Base-by-base conservation (phyloP, 352 stramenopile genomes). In the Globisporangium solare region DNA sequence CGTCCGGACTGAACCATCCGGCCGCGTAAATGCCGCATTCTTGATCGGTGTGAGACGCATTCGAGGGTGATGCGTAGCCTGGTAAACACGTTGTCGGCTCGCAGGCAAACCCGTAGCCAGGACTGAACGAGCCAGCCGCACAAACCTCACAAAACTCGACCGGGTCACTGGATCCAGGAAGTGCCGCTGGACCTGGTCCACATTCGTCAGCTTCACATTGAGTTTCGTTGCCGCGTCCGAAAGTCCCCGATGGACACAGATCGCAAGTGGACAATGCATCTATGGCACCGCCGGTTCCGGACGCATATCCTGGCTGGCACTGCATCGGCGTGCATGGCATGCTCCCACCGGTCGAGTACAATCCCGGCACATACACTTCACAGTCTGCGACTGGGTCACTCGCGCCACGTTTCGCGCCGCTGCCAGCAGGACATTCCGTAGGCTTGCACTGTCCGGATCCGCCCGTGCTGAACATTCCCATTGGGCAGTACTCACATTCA, bases 391-490 rank as follows among this genome's bases (percentile, higher is more conserved):
- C 20, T 0, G 70, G 18, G 2, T 71, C 60, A 3, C 51, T 65
- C 2, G 69, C 73, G 15, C 62, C 67, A 5, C 57, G 65, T 3
- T 60, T 63, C 0, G 70, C 67, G n/a, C 66, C 64, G 10, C 58
- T 74, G 18, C 73, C 73, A 13, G 67, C 18, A 13, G 67, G 60
- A 52, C 73, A 83, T 22, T 65, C 41, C 12, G 66, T 74, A 2
- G 66, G 65, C 32, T 77, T 54, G 56, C 73, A 83, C 50, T 73
- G 70, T 2, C 22, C 42, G 4, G 61, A 58, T 14, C 73, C 70
- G 22, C 73, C 73, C 3, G 63, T 63, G 37, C 60, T 72, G 59
- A 61, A 83, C 47, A 66, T 70, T 2, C 70, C 73, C 2, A 76
- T 40, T 2, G 68, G 58, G 46, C 70, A 83, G 31, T 51, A 45